Percentiles rank a stretch among this genome's conserved stretches.
Conservation (phyloP, 2,329 filamentous ascomycete species). For the Knufia petricola region DNA sequence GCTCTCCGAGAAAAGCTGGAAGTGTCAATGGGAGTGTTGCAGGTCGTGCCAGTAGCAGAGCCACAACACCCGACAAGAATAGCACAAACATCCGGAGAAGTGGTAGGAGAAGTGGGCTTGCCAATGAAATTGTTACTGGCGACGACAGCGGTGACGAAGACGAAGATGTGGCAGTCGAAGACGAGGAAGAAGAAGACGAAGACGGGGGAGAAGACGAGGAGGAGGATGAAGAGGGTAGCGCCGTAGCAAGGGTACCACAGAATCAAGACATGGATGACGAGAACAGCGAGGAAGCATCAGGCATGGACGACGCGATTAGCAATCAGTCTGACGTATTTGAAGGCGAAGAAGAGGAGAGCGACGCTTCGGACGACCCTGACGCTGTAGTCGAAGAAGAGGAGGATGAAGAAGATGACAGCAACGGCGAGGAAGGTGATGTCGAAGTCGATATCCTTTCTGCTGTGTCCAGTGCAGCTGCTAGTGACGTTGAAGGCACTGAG, state of each 20-base stretch:
- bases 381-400: slow-evolving; percentile 3
- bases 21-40: slow-evolving; percentile 13
- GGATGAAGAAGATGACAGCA: slow-evolving; percentile 9
- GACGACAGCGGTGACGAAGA: background rate
- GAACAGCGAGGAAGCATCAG: background rate
- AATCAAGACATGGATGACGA: background rate
- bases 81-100: slow-evolving; percentile 19
- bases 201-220: slow-evolving; percentile 9
- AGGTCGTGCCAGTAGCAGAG: slow-evolving; percentile 9
- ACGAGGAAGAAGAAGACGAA: slow-evolving; percentile 11
- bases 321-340: slow-evolving; percentile 8
- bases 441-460: slow-evolving; percentile 6
- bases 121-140: slow-evolving; percentile 11
- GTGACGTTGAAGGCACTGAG: background rate
- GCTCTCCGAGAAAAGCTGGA: slow-evolving; percentile 17
- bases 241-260: background rate
- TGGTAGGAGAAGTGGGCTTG: slow-evolving; percentile 16
- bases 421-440: slow-evolving; percentile 4
- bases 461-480: slow-evolving; percentile 5
- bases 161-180: background rate
- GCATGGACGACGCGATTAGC: slow-evolving; percentile 1
- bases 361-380: background rate
- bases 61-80: slow-evolving; percentile 7
- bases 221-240: slow-evolving; percentile 1
- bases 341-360: background rate